Evolutionary conservation across 306 rosid species (phyloP).

Genomic region (Pterocarpus macrocarpus): DNA sequence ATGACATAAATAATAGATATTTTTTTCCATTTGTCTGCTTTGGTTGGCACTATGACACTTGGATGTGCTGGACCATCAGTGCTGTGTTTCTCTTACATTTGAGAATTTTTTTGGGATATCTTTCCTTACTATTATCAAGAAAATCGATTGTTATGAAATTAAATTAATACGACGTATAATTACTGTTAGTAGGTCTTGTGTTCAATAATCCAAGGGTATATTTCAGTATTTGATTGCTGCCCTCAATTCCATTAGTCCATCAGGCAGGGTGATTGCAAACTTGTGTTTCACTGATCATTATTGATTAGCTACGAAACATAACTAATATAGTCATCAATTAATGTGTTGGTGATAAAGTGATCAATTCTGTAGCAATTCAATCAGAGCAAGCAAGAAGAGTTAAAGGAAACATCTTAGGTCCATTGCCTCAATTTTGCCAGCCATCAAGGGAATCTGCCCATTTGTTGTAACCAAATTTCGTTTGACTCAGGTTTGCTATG

Average conservation of each 20-base stretch:
- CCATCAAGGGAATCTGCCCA: constrained; percentile 1
- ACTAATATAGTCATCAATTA: not conserved
- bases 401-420: not conserved
- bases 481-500: not conserved
- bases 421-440: not conserved
- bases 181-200: not conserved
- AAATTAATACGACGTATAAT: not conserved
- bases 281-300: not conserved
- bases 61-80: not conserved
- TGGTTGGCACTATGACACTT: not conserved
- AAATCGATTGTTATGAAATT: not conserved
- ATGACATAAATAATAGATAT: not conserved
- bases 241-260: constrained; percentile 13
- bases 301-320: not conserved
- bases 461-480: not conserved
- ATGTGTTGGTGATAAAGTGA: constrained; percentile 6
- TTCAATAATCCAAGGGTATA: not conserved
- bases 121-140: not conserved
- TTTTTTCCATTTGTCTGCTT: not conserved
- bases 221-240: constrained; percentile 6
- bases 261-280: not conserved
- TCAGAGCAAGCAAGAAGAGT: not conserved
- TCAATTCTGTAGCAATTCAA: constrained; percentile 8
- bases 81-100: constrained; percentile 3
- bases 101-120: not conserved